Evolutionary conservation across 2,329 filamentous ascomycete genomes (phyloP).

Genomic region (Hypoxylon sp.): DNA sequence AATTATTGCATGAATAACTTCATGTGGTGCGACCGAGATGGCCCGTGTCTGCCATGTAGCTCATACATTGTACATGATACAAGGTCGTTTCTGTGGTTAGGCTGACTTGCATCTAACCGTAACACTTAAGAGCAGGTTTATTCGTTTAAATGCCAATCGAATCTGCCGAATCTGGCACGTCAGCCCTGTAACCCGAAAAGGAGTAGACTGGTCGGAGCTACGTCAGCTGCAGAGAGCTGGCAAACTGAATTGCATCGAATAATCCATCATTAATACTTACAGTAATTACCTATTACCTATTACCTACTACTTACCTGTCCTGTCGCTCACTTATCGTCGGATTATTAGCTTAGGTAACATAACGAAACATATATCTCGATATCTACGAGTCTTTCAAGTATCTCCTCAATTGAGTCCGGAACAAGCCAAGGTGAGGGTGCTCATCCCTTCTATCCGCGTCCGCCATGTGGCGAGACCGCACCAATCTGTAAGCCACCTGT

Average conservation of each 20-base stretch:
- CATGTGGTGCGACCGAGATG: constrained; percentile 11
- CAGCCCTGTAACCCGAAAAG: constrained; percentile 22
- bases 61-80: constrained; percentile 1
- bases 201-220: constrained; percentile 33
- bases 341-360: constrained; percentile 3
- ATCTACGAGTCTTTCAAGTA: constrained; percentile 17
- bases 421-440: constrained; percentile 40
- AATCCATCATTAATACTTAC: constrained; percentile 9
- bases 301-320: constrained; percentile 24
- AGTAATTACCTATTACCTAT: constrained; percentile 7
- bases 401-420: constrained; percentile 10
- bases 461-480: constrained; percentile 99
- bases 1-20: constrained; percentile 10
- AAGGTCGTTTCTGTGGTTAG: no score
- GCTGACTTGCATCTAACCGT: constrained; percentile 30
- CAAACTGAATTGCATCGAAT: constrained; percentile 14
- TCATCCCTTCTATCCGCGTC: constrained; percentile 52
- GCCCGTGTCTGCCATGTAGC: constrained; percentile 17
- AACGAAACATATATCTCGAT: no score
- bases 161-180: background rate
- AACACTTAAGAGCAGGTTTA: constrained; percentile 6
- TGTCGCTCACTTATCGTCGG: constrained; percentile 20
- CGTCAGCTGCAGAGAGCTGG: constrained; percentile 39
- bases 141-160: constrained; percentile 27
- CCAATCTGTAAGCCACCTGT: constrained; percentile 79